phyloP scores from a whole-genome alignment of 768 basidiomycete species.

The Megacollybia marginata region DNA sequence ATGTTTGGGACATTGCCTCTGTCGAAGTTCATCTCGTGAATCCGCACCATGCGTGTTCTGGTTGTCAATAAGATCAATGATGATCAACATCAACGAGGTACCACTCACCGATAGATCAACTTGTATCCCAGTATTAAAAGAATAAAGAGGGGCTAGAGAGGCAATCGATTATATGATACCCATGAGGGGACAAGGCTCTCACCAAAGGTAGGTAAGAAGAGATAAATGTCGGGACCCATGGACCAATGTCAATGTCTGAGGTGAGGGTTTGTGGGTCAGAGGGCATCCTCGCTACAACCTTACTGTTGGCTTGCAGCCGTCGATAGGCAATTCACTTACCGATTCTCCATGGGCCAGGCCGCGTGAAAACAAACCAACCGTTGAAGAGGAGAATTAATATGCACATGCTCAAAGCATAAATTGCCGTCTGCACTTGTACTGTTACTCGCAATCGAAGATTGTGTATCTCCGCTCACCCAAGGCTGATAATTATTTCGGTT shows the following conservation, averaged over 20 bases:
- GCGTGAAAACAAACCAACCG: not conserved
- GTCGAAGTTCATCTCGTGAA: not conserved
- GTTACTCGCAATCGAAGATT: too few species aligned
- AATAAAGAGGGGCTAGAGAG: constrained; percentile 22
- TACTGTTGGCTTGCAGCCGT: too few species aligned
- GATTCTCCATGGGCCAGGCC: not conserved
- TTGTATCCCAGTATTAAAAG: not conserved
- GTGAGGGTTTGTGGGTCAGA: too few species aligned
- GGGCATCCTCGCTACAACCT: too few species aligned
- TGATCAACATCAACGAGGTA: not conserved
- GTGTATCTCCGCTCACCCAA: not conserved
- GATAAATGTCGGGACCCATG: not conserved
- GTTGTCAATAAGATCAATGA: not conserved
- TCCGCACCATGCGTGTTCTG: not conserved
- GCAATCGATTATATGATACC: not conserved
- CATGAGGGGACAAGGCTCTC: not conserved
- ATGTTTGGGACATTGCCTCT: not conserved
- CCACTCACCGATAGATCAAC: not conserved
- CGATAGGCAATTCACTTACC: not conserved
- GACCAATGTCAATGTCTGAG: not conserved
- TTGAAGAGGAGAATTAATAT: not conserved
- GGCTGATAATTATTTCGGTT: not conserved
- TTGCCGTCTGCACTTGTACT: not conserved
- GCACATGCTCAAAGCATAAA: not conserved
- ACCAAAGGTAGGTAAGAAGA: not conserved